Percentiles rank a stretch among this genome's conserved stretches.
Conservation (phyloP, 805 yeast genomes). For the Torulaspora franciscae region DNA sequence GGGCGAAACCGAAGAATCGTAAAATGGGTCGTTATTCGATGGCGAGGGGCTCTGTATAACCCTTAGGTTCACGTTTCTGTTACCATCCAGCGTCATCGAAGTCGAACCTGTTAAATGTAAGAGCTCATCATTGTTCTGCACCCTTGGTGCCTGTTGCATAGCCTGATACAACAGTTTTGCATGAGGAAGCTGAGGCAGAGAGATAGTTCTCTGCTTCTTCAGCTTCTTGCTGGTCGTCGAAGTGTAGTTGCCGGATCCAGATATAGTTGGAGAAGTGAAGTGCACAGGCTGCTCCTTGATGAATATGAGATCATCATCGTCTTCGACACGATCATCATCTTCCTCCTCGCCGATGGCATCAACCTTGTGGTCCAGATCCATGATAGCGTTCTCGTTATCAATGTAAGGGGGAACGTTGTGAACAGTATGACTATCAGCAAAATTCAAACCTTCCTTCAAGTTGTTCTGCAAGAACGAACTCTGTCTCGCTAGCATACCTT, state of each 20-base stretch:
- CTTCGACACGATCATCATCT: slow-evolving; percentile 11
- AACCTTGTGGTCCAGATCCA: slow-evolving; percentile 7
- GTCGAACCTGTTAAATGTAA: slow-evolving; percentile 33
- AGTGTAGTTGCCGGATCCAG: slow-evolving; percentile 16
- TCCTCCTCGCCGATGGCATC: slow-evolving; percentile 9
- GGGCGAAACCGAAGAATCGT: slow-evolving; percentile 14
- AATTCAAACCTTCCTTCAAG: slow-evolving; percentile 16
- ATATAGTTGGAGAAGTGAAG: slow-evolving; percentile 13
- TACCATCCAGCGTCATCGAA: slow-evolving; percentile 32
- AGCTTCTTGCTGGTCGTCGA: slow-evolving; percentile 25
- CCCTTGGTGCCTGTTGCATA: slow-evolving; percentile 18
- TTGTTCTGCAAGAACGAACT: slow-evolving; percentile 22
- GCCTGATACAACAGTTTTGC: slow-evolving; percentile 40
- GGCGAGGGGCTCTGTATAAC: slow-evolving; percentile 24
- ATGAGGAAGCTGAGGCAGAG: slow-evolving; percentile 51
- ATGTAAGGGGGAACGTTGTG: slow-evolving; percentile 11
- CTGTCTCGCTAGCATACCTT: slow-evolving; percentile 29
- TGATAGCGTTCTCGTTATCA: slow-evolving; percentile 13
- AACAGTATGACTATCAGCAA: slow-evolving; percentile 6
- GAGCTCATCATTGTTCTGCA: slow-evolving; percentile 32
- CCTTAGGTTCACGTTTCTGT: slow-evolving; percentile 24
- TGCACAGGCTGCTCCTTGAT: slow-evolving; percentile 29
- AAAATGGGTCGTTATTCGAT: slow-evolving; percentile 10
- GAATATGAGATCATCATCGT: slow-evolving; percentile 31
- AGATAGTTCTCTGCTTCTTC: slow-evolving; percentile 47